Evolutionary conservation across 75 land plant genomes (phyloP).

Genomic region (Cryptomeria japonica): DNA sequence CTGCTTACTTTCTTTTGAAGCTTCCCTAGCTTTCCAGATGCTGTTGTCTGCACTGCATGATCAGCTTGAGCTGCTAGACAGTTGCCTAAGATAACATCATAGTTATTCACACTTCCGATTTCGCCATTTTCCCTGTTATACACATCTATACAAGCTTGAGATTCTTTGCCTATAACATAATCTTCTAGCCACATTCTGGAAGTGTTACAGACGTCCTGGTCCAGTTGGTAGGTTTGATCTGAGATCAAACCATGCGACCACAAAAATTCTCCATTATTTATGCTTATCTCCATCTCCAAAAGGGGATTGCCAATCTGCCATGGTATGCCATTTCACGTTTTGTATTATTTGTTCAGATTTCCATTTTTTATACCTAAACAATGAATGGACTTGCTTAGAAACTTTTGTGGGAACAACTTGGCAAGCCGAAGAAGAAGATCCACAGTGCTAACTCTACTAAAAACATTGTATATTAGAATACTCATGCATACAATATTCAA

Average conservation of each 20-base stretch:
- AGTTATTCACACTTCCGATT: slow-evolving; percentile 7
- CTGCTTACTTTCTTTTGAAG: background rate
- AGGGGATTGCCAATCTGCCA: slow-evolving; percentile 55
- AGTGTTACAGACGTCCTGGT: slow-evolving; percentile 19
- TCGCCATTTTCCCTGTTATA: background rate
- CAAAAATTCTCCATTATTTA: slow-evolving; percentile 32
- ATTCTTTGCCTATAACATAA: background rate
- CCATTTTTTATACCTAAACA: background rate
- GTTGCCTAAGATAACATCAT: slow-evolving; percentile 17
- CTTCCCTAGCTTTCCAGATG: background rate
- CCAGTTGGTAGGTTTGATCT: slow-evolving; percentile 27
- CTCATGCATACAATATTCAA: too few species aligned
- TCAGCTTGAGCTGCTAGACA: background rate
- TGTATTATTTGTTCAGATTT: background rate
- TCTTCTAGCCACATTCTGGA: background rate
- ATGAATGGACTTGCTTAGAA: background rate
- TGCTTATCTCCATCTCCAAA: slow-evolving; percentile 37
- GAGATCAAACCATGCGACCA: slow-evolving; percentile 54
- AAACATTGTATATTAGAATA: too few species aligned
- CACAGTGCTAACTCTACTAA: background rate
- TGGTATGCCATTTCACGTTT: background rate
- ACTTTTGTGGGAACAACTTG: background rate
- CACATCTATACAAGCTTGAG: background rate
- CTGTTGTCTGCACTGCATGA: background rate
- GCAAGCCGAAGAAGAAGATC: background rate